These are phyloP conservation scores for Asterionellopsis glacialis DNA, from an alignment of 108 stramenopile genomes.

Conservation along the genomic window DNA sequence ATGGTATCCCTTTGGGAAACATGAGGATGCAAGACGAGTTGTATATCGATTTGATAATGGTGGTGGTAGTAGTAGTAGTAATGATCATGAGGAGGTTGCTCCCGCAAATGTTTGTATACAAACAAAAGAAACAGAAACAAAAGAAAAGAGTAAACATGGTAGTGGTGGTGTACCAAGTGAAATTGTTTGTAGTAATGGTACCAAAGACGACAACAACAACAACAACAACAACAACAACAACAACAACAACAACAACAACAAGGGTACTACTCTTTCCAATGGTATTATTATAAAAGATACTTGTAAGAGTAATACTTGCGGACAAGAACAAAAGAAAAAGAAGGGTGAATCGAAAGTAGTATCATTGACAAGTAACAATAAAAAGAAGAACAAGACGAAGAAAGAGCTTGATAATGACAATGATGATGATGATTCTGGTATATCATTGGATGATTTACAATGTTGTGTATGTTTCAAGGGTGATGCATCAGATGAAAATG, in stretches of 20 bases:
- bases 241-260: too few relatives aligned
- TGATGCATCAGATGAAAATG: slow-evolving; percentile 49
- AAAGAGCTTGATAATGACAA: slow-evolving; percentile 11
- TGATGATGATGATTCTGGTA: slow-evolving; percentile 44
- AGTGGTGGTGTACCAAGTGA: background rate
- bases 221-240: too few relatives aligned
- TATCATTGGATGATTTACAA: slow-evolving; percentile 62
- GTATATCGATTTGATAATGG: slow-evolving; percentile 20
- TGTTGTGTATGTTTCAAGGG: slow-evolving; percentile 66
- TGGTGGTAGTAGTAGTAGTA: background rate
- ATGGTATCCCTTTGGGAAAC: slow-evolving; percentile 25
- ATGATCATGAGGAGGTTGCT: background rate
- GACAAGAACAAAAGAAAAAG: too few relatives aligned
- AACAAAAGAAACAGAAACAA: slow-evolving; percentile 3
- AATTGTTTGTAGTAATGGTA: background rate
- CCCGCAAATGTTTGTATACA: background rate
- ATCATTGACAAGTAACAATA: background rate
- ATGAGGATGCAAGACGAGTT: slow-evolving; percentile 13
- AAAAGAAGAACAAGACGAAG: slow-evolving; percentile 6
- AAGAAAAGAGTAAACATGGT: background rate
- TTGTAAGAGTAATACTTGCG: too few relatives aligned
- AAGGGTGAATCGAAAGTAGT: background rate
- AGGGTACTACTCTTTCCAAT: too few relatives aligned
- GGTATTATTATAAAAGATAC: too few relatives aligned
- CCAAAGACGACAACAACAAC: too few relatives aligned